Conservation (phyloP, 495 filamentous ascomycete species). For the Mytilinidion resinicola region DNA sequence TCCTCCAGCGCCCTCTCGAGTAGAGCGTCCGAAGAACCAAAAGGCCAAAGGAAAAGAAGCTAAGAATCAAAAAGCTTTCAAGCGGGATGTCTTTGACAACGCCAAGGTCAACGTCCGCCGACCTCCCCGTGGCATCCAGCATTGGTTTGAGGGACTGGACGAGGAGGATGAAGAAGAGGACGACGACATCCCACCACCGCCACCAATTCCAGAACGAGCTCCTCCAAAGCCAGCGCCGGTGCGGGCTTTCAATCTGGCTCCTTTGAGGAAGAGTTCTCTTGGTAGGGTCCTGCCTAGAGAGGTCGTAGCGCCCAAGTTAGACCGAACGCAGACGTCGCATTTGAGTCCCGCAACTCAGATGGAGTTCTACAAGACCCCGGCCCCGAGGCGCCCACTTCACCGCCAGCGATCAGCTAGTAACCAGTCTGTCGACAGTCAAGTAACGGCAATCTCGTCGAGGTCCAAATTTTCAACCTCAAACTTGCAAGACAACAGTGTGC, state of each 20-base stretch:
- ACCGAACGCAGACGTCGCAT: slow-evolving; percentile 1
- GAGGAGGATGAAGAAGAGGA: slow-evolving; percentile 36
- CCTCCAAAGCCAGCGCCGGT: slow-evolving; percentile 3
- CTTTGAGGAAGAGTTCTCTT: slow-evolving; percentile 13
- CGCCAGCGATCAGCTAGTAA: slow-evolving; percentile 20
- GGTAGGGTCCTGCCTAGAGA: slow-evolving; percentile 5
- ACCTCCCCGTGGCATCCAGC: slow-evolving; percentile 38
- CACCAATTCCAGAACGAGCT: not conserved
- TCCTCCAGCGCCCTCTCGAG: no score
- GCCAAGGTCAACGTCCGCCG: slow-evolving; percentile 36
- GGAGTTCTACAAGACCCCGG: not conserved
- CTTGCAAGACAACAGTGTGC: slow-evolving; percentile 47
- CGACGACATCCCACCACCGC: not conserved
- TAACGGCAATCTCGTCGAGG: slow-evolving; percentile 7
- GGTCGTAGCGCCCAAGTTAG: not conserved
- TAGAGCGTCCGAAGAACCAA: no score
- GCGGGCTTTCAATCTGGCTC: not conserved
- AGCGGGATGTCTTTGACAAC: slow-evolving; percentile 32
- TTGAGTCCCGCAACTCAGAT: not conserved
- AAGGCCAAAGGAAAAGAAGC: not conserved
- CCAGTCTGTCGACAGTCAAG: slow-evolving; percentile 18
- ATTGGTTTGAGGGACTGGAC: slow-evolving; percentile 40
- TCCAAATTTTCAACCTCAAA: slow-evolving; percentile 44
- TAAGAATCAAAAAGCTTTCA: slow-evolving; percentile 24
- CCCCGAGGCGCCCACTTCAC: not conserved